Evolutionary conservation across 805 yeast species (phyloP), one percentile per base, ranked within the genome.

Genomic region (Metschnikowia lochheadii): DNA sequence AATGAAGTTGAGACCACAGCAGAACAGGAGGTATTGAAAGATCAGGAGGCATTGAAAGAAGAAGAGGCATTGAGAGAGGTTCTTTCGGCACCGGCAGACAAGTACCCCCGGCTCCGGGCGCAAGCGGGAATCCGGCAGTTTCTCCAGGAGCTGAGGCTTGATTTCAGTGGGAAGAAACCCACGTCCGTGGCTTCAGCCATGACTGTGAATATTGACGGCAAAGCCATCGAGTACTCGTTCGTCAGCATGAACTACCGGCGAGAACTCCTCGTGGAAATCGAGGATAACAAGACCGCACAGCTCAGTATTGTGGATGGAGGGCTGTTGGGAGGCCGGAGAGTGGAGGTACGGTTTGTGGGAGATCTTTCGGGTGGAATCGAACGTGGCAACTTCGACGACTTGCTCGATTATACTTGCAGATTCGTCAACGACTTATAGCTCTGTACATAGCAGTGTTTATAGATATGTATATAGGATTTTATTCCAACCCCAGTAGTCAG

Each of bases 241-340:
- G 69, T 77, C 40, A 64, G 68, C 46, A 60, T 75, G 54, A 56
- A 67, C n/a, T 72, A 73, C 60, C 63, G 82, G 41, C 70, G 77
- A 8, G 78, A 77, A 52, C 59, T 78, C 34, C 76, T 74, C 46
- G 69, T 79, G 49, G 53, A 62, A n/a, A 72, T 61, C 48, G 65
- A 65, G 13, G 70, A 66, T 14, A 61, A 60, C 40, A 59, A 63
- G 15, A 48, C 65, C 39, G 63, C 79, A 17, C 81, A 79, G 53
- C 69, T 72, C 48, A 68, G 76, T 39, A 60, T 72, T 15, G 65
- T 78, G 15, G 85, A 82, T 58, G 84, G 84, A n/a, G 86, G 85
- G 3, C 63, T 72, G 6, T 66, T 79, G 41, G 85, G 84, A 11
- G 86, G 86, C 1, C 67, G 82, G 50, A 65, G 72, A 23, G 53